Percentiles rank a stretch among this genome's conserved stretches.
phyloP scores from a whole-genome alignment of 1,284 basidiomycete species.

The Ustilago xerochloae region DNA sequence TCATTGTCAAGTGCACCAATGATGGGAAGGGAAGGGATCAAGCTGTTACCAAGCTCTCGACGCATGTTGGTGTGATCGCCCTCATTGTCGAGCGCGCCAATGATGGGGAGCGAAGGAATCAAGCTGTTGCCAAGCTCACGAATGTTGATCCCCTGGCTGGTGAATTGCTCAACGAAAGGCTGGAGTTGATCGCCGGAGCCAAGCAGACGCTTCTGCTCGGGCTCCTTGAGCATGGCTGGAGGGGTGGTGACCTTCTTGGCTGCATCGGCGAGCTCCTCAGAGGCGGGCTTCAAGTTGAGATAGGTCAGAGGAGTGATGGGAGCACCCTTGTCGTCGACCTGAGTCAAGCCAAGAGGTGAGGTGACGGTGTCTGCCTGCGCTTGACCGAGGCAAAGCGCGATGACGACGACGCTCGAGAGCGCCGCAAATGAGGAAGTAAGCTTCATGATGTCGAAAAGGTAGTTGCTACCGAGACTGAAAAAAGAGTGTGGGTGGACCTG shows the following conservation, averaged over 20 bases:
- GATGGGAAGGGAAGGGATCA: constrained; percentile 28
- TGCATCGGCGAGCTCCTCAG: constrained; percentile 30
- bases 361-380: constrained; percentile 40
- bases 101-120: constrained; percentile 24
- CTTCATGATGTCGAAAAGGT: constrained; percentile 36
- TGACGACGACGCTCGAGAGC: constrained; percentile 30
- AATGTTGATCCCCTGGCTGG: constrained; percentile 26
- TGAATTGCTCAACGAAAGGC: constrained; percentile 26
- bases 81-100: constrained; percentile 43
- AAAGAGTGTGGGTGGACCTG: constrained; percentile 26
- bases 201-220: constrained; percentile 30
- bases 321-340: constrained; percentile 35
- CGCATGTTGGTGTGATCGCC: constrained; percentile 39
- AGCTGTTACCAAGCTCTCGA: constrained; percentile 21
- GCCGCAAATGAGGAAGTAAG: constrained; percentile 33
- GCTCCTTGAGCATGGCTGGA: constrained; percentile 21
- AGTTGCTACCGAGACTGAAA: constrained; percentile 10
- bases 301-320: constrained; percentile 44
- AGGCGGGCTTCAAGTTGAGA: constrained; percentile 35
- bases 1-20: constrained; percentile 40
- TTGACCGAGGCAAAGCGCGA: constrained; percentile 36
- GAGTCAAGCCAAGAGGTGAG: constrained; percentile 32
- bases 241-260: constrained; percentile 42
- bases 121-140: constrained; percentile 23
- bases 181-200: constrained; percentile 1